Percentiles rank a stretch among this genome's conserved stretches.
phyloP scores from a whole-genome alignment of 352 stramenopile genomes.

The Blastocystis sp. region DNA sequence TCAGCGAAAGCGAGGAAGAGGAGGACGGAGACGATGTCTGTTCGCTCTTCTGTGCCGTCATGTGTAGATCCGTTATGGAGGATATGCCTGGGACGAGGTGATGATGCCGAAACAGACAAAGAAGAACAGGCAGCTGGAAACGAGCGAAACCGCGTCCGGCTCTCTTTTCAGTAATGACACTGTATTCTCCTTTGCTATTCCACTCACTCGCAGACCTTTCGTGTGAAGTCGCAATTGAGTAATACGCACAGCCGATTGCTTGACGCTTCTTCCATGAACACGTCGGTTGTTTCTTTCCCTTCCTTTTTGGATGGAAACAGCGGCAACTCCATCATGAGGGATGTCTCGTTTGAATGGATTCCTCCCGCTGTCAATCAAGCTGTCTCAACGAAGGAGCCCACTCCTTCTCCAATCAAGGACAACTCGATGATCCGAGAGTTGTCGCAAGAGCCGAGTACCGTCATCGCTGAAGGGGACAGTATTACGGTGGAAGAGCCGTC shows the following conservation, averaged over 20 bases:
- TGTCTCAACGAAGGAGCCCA: not conserved
- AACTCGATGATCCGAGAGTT: not conserved
- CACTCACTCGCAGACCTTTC: not conserved
- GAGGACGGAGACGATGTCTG: conserved; percentile 47
- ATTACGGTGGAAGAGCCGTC: not conserved
- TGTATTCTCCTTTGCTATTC: not conserved
- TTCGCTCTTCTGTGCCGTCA: not conserved
- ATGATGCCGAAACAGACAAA: conserved; percentile 45
- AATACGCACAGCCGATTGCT: not conserved
- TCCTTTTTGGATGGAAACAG: not conserved
- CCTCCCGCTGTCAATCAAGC: not conserved
- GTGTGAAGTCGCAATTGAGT: not conserved
- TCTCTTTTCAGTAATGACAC: not conserved
- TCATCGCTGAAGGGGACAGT: conserved; percentile 4
- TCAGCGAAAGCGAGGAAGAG: conserved; percentile 54
- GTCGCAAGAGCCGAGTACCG: not conserved
- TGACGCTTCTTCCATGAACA: not conserved
- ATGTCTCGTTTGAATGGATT: not conserved
- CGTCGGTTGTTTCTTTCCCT: not conserved
- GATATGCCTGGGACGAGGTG: conserved; percentile 60
- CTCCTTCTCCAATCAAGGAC: not conserved
- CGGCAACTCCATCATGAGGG: not conserved
- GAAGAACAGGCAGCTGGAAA: not conserved
- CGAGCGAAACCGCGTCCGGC: not conserved
- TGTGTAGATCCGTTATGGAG: conserved; percentile 40